phyloP scores from a whole-genome alignment of 495 filamentous ascomycete species.

The Choiromyces venosus region DNA sequence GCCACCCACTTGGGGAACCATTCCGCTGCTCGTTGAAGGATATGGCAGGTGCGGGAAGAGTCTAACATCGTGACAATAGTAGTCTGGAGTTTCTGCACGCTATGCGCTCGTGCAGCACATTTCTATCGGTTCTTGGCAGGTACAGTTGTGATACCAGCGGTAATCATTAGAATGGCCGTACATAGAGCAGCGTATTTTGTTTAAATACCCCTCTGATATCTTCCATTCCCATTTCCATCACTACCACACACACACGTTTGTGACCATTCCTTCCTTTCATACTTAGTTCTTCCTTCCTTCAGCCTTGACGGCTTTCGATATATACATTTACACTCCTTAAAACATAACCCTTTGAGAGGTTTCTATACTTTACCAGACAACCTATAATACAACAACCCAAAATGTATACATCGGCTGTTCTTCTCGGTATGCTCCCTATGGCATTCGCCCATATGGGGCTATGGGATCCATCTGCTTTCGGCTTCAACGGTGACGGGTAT shows the following conservation, averaged over 20 bases:
- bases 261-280: not conserved
- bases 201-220: not conserved
- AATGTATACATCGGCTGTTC: conserved; percentile 24
- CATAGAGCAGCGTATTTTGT: not conserved
- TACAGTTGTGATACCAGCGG: not conserved
- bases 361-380: not conserved
- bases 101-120: not conserved
- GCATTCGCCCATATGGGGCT: conserved; percentile 29
- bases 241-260: not conserved
- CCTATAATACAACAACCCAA: not conserved
- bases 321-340: not conserved
- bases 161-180: not conserved
- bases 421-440: conserved; percentile 22
- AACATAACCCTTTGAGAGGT: not conserved
- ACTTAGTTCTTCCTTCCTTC: not conserved
- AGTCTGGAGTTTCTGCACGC: not conserved
- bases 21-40: not conserved
- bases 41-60: not conserved
- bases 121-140: not conserved
- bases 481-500: conserved; percentile 36
- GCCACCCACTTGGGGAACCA: not conserved
- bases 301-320: not conserved
- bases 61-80: not conserved
- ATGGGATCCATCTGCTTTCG: conserved; percentile 27
- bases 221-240: not conserved